These are phyloP conservation scores for Salvia splendens DNA, from an alignment of 257 asterid genomes.

Conservation along the genomic window DNA sequence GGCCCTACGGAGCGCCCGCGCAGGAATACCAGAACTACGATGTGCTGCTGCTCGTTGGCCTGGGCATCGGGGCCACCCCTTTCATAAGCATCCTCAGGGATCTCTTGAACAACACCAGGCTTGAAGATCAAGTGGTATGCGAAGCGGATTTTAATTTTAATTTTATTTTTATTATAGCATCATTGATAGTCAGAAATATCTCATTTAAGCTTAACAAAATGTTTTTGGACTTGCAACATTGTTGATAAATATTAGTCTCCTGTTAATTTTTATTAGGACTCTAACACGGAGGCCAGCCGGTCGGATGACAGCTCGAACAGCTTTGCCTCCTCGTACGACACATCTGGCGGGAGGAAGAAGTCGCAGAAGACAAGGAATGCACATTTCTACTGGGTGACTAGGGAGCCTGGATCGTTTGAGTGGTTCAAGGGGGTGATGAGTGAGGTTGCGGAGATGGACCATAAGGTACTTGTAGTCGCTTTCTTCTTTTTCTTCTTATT, in stretches of 20 bases:
- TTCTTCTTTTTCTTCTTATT: too few relatives aligned
- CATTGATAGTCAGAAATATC: too few relatives aligned
- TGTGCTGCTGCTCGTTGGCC: conserved; percentile 85
- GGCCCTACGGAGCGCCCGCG: conserved; percentile 97
- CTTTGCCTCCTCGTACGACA: conserved; percentile 52
- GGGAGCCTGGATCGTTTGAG: conserved; percentile 91
- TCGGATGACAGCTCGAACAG: conserved; percentile 86
- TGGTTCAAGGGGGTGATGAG: conserved; percentile 97
- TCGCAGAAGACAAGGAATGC: conserved; percentile 57
- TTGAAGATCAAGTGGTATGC: conserved; percentile 61
- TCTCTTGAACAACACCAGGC: conserved; percentile 67
- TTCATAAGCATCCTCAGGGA: conserved; percentile 88
- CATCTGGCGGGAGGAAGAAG: conserved; percentile 54
- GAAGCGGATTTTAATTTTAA: too few relatives aligned
- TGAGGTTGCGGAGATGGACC: conserved; percentile 93
- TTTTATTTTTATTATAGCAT: too few relatives aligned
- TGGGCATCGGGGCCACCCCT: conserved; percentile 95
- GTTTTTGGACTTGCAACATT: too few relatives aligned
- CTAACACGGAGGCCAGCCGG: conserved; percentile 66
- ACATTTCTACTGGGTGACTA: conserved; percentile 91
- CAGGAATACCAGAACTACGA: conserved; percentile 86
- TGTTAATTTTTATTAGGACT: conserved; percentile 43
- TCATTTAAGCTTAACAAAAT: too few relatives aligned
- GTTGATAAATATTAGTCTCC: too few relatives aligned
- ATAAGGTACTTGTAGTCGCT: conserved; percentile 44